phyloP scores from a whole-genome alignment of 2,329 filamentous ascomycete species.

The Monosporascus cannonballus region DNA sequence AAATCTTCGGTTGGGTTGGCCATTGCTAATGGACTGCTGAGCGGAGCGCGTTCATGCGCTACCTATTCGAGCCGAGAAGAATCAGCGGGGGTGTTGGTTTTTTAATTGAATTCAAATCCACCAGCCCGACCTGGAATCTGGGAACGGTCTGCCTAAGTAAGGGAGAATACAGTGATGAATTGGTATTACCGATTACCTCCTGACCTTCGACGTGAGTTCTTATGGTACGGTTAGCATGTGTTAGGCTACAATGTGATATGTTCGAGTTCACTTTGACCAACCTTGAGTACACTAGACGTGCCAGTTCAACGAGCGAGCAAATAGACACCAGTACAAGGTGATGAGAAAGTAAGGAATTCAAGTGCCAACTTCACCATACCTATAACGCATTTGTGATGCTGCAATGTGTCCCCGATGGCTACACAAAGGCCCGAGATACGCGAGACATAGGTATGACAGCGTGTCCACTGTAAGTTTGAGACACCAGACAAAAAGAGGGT shows the following conservation, averaged over 20 bases:
- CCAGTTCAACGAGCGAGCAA: not conserved
- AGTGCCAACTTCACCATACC: not conserved
- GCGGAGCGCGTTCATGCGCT: not conserved
- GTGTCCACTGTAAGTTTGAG: not conserved
- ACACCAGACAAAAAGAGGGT: not conserved
- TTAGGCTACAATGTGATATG: not conserved
- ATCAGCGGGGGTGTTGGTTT: too few relatives aligned
- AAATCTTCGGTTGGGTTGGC: conserved; percentile 12
- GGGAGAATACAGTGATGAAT: not conserved
- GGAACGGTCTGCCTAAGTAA: not conserved
- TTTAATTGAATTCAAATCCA: too few relatives aligned
- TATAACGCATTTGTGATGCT: not conserved
- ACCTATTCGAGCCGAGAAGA: too few relatives aligned
- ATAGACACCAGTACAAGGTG: not conserved
- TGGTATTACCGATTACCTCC: too few relatives aligned
- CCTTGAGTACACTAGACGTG: not conserved
- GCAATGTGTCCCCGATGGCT: not conserved
- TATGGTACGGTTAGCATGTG: not conserved
- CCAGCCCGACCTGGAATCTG: too few relatives aligned
- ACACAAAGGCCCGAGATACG: conserved; percentile 2
- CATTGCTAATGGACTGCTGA: conserved; percentile 4
- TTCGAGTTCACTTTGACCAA: not conserved
- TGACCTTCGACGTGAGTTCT: not conserved
- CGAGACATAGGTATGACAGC: conserved; percentile 5
- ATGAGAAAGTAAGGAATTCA: not conserved